Percentiles rank a stretch among this genome's conserved stretches.
These are phyloP conservation scores for Neurospora sp. DNA, from an alignment of 495 filamentous ascomycete species.

Conservation along the genomic window DNA sequence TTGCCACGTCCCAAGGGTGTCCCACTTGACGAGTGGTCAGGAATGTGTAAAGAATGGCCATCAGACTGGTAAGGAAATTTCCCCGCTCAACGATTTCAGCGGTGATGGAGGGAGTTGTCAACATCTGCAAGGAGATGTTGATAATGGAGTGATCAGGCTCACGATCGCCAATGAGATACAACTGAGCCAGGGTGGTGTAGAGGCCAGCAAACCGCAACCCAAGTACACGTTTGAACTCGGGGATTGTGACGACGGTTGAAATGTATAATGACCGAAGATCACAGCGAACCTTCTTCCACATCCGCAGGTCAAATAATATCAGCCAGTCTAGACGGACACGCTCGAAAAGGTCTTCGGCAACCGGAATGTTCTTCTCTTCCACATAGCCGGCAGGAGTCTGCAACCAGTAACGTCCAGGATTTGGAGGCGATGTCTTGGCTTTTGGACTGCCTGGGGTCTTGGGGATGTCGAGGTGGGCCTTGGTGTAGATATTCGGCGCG, in stretches of 20 bases:
- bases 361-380: slow-evolving; percentile 46
- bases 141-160: slow-evolving; percentile 98
- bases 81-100: slow-evolving; percentile 87
- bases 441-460: slow-evolving; percentile 40
- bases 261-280: slow-evolving; percentile 92
- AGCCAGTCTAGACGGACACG: slow-evolving; percentile 90
- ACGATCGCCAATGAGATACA: slow-evolving; percentile 92
- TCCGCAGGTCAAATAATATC: slow-evolving; percentile 86
- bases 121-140: slow-evolving; percentile 89
- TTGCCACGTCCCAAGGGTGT: slow-evolving; percentile 77
- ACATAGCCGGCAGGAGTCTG: slow-evolving; percentile 60
- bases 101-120: slow-evolving; percentile 93
- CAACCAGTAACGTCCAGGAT: slow-evolving; percentile 74
- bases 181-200: slow-evolving; percentile 84
- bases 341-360: slow-evolving; percentile 76
- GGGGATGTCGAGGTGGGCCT: slow-evolving; percentile 46
- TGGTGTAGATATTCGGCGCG: slow-evolving; percentile 43
- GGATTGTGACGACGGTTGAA: slow-evolving; percentile 87
- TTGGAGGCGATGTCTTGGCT: slow-evolving; percentile 24
- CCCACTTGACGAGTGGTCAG: slow-evolving; percentile 90
- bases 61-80: slow-evolving; percentile 92
- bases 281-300: slow-evolving; percentile 93
- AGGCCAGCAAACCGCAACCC: slow-evolving; percentile 85
- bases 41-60: slow-evolving; percentile 96
- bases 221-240: slow-evolving; percentile 92